These are phyloP conservation scores for Martensiomyces pterosporus DNA, from an alignment of 192 early-diverging fungal species.

Conservation along the genomic window DNA sequence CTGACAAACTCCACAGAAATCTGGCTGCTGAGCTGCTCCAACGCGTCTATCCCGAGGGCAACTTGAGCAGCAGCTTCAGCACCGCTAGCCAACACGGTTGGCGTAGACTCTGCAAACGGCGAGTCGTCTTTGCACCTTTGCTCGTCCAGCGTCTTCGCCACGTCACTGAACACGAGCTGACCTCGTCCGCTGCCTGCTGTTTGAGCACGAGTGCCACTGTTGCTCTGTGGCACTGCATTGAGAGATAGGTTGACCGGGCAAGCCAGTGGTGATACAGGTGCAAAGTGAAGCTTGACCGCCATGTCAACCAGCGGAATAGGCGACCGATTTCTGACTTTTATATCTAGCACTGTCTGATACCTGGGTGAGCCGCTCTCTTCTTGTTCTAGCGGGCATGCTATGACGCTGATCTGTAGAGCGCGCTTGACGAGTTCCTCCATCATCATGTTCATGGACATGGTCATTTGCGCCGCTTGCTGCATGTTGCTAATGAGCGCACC, in stretches of 20 bases:
- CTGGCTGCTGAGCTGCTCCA: constrained; percentile 16
- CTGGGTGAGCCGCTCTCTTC: background rate
- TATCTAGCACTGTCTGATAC: background rate
- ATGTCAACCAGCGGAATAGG: constrained; percentile 27
- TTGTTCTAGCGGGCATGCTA: constrained; percentile 6
- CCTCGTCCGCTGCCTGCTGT: too few species aligned
- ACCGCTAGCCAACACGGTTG: too few species aligned
- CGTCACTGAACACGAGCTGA: too few species aligned
- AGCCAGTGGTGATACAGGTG: too few species aligned
- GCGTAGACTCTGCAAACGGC: too few species aligned
- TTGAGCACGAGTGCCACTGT: too few species aligned
- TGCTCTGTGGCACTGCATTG: too few species aligned
- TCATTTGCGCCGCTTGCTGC: constrained; percentile 47
- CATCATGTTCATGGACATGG: constrained; percentile 45
- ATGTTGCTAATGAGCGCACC: constrained; percentile 33
- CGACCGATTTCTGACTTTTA: constrained; percentile 17
- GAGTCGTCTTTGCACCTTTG: background rate
- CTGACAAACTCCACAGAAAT: constrained; percentile 34
- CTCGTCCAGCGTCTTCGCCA: background rate
- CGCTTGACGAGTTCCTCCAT: constrained; percentile 46
- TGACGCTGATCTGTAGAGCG: constrained; percentile 27
- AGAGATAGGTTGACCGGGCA: too few species aligned
- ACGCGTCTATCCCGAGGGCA: constrained; percentile 1
- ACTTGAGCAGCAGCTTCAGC: background rate
- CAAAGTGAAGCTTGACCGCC: constrained; percentile 13